Evolutionary conservation across 2,329 filamentous ascomycete species (phyloP), one percentile per base, ranked within the genome.

Genomic region (Didymella pinodella): DNA sequence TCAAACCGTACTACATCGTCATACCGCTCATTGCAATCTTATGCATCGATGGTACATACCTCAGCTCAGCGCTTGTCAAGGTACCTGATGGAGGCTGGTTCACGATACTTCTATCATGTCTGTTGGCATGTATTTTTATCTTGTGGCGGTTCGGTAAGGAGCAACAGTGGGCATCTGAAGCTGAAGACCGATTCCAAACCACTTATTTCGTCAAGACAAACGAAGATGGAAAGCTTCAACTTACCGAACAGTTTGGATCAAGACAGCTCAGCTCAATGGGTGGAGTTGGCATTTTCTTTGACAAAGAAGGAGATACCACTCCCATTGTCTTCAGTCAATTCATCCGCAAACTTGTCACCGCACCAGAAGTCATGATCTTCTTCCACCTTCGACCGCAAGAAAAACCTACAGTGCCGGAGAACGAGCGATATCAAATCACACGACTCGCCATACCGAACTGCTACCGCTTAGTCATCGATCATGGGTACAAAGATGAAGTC

Each of bases 111-210:
- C 80, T 93, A 5, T 83, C 89, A 0, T 79, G 81, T 3, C 78
- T 90, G 8, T 82, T 93, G 2, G 84, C 88, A 0, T 79, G 76
- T 43, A 76, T 92, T 43, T 90, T 93, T 69, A 81, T 92, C 2
- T 82, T 93, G 11, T 93, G 90, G 90, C 85, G 90, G 31, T 93
- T 87, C 67, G 90, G 90, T 16, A 93, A 93, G 73, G 89, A 92
- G 70, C 84, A 86, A 60, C 90, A 93, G 71, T 93, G 90, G 90
- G 41, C 41, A 28, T 28, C 41, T 8, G 41, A 44, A 44, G 41
- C 41, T 10, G 41, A 44, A 14, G 88, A 92, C 65, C 82, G 69
- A 12, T 72, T 71, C 57, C 80, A 81, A 43, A 81, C 82, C 4
- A 82, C 78, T 5, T 78, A 80, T 34, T 79, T 81, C 61, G 78